Conservation (phyloP, 2,329 filamentous ascomycete species). For the Tolypocladium sp. region DNA sequence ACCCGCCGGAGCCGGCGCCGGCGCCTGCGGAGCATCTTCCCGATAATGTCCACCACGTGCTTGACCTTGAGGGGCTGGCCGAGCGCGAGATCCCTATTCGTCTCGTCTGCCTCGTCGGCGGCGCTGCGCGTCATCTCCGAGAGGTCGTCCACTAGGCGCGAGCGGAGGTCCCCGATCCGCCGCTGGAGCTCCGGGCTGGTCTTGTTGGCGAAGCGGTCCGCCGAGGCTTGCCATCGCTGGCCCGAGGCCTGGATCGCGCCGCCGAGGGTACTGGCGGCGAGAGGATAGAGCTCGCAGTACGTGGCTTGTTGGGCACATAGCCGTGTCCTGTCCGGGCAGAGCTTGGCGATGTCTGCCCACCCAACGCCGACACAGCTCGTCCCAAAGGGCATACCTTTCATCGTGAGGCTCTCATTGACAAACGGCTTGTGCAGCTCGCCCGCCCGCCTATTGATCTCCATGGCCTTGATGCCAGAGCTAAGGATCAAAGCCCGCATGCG, state of each 20-base stretch:
- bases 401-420: slow-evolving; percentile 8
- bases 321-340: slow-evolving; percentile 24
- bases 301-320: slow-evolving; percentile 26
- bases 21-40: slow-evolving; percentile 64
- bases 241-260: slow-evolving; percentile 36
- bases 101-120: slow-evolving; percentile 71
- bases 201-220: slow-evolving; percentile 47
- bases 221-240: slow-evolving; percentile 49
- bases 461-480: slow-evolving; percentile 82
- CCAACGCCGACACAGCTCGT: slow-evolving; percentile 13
- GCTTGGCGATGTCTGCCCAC: slow-evolving; percentile 35
- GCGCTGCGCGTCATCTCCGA: slow-evolving; percentile 54
- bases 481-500: slow-evolving; percentile 70
- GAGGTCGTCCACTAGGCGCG: slow-evolving; percentile 41
- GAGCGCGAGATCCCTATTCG: slow-evolving; percentile 66
- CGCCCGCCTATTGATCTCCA: slow-evolving; percentile 64
- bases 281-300: slow-evolving; percentile 36
- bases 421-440: slow-evolving; percentile 34
- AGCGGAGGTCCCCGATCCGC: slow-evolving; percentile 37
- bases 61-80: slow-evolving; percentile 74
- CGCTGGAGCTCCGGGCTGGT: slow-evolving; percentile 44
- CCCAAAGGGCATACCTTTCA: slow-evolving; percentile 11
- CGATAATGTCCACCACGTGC: slow-evolving; percentile 67
- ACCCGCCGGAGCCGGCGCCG: slow-evolving; percentile 63
- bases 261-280: slow-evolving; percentile 43